These are phyloP conservation scores for rapeseed (Brassica napus) DNA, from an alignment of 345 rosid species.

Conservation along the genomic window DNA sequence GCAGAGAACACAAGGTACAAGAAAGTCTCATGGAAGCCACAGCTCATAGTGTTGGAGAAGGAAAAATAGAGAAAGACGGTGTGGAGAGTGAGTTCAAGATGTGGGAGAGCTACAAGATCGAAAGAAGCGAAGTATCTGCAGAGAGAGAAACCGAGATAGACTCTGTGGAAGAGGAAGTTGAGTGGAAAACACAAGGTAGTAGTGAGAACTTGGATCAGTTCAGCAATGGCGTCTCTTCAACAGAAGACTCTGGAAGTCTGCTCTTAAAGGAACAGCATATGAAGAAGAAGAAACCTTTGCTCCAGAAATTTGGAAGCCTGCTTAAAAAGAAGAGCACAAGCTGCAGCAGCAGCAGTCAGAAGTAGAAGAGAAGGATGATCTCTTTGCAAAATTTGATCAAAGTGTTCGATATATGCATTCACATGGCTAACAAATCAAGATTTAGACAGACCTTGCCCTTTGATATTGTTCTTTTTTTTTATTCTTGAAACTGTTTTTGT, in stretches of 20 bases:
- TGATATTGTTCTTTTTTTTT: constrained; percentile 16
- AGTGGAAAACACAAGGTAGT: constrained; percentile 60
- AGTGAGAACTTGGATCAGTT: constrained; percentile 63
- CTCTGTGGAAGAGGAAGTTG: constrained; percentile 70
- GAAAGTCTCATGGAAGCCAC: constrained; percentile 47
- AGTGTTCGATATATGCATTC: constrained; percentile 9
- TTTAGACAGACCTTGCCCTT: constrained; percentile 21
- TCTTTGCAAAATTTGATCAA: background rate
- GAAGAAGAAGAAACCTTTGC: constrained; percentile 91
- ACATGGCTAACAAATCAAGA: too few species aligned
- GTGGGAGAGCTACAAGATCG: constrained; percentile 90
- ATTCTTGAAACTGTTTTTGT: background rate
- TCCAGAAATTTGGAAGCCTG: constrained; percentile 87
- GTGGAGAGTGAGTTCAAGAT: constrained; percentile 60
- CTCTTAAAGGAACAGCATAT: constrained; percentile 67
- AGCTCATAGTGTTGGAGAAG: constrained; percentile 41
- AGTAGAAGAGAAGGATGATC: constrained; percentile 36
- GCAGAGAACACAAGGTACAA: constrained; percentile 36
- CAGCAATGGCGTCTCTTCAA: constrained; percentile 52
- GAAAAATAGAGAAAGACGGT: constrained; percentile 50
- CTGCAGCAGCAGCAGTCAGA: constrained; percentile 43
- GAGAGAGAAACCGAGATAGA: constrained; percentile 69
- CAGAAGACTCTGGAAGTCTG: constrained; percentile 53
- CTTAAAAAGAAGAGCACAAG: constrained; percentile 75
- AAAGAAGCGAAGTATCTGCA: constrained; percentile 80